Conservation (phyloP, 2,329 filamentous ascomycete genomes). For the Calonectria naviculata region DNA sequence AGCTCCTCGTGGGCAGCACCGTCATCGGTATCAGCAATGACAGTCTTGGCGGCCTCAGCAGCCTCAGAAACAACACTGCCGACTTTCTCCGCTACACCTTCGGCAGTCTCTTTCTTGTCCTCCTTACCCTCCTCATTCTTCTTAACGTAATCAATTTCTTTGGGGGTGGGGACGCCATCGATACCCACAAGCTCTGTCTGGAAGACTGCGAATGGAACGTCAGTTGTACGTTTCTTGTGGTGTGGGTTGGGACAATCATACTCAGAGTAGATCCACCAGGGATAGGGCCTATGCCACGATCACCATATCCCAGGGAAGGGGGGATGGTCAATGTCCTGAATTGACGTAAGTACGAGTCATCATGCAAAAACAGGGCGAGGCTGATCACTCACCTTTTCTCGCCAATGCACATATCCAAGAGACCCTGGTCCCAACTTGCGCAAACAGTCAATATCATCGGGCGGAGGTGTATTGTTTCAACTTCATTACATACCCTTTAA, state of each 20-base stretch:
- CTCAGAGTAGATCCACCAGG: constrained; percentile 82
- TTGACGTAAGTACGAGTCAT: constrained; percentile 22
- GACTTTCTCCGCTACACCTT: constrained; percentile 46
- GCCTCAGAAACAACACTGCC: constrained; percentile 56
- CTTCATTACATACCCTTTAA: constrained; percentile 75
- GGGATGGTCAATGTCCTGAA: constrained; percentile 84
- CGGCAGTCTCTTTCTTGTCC: constrained; percentile 18
- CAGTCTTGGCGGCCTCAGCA: constrained; percentile 62
- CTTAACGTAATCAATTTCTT: constrained; percentile 47
- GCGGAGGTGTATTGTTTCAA: constrained; percentile 16
- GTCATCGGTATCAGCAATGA: constrained; percentile 66
- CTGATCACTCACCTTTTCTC: constrained; percentile 74
- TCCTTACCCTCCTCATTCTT: constrained; percentile 35
- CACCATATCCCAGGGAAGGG: constrained; percentile 86
- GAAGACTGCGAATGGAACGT: constrained; percentile 69
- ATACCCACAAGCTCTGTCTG: constrained; percentile 92
- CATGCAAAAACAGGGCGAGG: neutral
- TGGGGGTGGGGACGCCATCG: constrained; percentile 69
- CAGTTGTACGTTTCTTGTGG: constrained; percentile 28
- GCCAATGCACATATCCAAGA: constrained; percentile 94
- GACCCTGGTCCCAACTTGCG: constrained; percentile 85
- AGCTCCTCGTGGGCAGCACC: constrained; percentile 70
- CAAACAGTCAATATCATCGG: constrained; percentile 30
- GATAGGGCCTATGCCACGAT: constrained; percentile 82
- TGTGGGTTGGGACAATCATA: constrained; percentile 51